Evolutionary conservation across 2,329 filamentous ascomycete genomes (phyloP).

Genomic region (Fusarium citri): DNA sequence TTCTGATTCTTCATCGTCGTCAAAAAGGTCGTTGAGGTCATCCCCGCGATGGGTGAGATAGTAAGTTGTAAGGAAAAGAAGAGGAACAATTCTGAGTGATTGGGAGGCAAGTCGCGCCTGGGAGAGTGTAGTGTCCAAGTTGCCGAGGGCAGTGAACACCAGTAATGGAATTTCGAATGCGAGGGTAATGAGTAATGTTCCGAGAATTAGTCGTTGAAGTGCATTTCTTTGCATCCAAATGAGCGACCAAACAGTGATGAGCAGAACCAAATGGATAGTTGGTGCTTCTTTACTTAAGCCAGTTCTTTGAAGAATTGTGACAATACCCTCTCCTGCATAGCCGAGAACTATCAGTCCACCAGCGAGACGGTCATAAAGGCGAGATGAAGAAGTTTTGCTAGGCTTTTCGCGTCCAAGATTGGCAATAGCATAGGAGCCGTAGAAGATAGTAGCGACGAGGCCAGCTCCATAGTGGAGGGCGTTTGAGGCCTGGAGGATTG

Average conservation of each 20-base stretch:
- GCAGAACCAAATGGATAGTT: constrained; percentile 3
- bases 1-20: constrained; percentile 15
- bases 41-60: background rate
- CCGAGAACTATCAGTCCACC: constrained; percentile 3
- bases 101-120: constrained; percentile 7
- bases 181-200: constrained; percentile 6
- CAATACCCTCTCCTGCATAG: constrained; percentile 6
- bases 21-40: background rate
- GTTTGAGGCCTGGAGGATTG: constrained; percentile 1
- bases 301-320: background rate
- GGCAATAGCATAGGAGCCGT: background rate
- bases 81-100: constrained; percentile 1
- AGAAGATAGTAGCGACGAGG: background rate
- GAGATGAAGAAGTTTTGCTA: background rate
- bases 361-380: background rate
- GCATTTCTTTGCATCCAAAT: background rate
- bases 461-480: constrained; percentile 35
- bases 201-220: background rate
- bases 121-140: background rate
- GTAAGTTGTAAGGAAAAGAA: constrained; percentile 6
- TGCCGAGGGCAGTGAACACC: background rate
- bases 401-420: background rate
- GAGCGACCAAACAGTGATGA: constrained; percentile 1
- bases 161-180: constrained; percentile 29
- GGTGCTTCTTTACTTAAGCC: constrained; percentile 1